These are phyloP conservation scores for Syzygium aromaticum DNA, from an alignment of 345 rosid species.

Conservation along the genomic window DNA sequence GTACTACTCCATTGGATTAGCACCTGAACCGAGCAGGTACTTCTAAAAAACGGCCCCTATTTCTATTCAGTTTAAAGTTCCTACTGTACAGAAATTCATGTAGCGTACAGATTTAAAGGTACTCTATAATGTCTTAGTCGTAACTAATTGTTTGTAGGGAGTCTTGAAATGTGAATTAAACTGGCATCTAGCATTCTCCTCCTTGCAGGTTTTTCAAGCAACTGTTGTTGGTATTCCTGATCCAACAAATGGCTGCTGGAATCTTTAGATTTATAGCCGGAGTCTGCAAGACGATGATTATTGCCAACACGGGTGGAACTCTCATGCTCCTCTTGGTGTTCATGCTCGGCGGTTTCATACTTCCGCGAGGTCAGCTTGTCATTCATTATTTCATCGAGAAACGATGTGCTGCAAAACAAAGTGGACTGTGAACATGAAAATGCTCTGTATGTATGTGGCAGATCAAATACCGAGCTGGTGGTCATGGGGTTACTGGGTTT, in stretches of 20 bases:
- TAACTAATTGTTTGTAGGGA: neutral
- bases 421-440: neutral
- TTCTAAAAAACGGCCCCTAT: neutral
- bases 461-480: conserved; percentile 76
- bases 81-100: neutral
- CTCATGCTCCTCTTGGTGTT: conserved; percentile 57
- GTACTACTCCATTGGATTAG: conserved; percentile 56
- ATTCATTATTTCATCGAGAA: neutral
- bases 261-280: conserved; percentile 62
- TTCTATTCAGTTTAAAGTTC: neutral
- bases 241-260: conserved; percentile 85
- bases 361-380: conserved; percentile 45
- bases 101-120: neutral
- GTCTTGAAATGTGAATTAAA: neutral
- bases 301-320: conserved; percentile 78
- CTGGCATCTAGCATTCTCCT: neutral
- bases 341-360: conserved; percentile 80
- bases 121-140: neutral
- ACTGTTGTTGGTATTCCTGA: conserved; percentile 43
- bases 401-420: neutral
- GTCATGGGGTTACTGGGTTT: conserved; percentile 90
- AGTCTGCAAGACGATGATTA: conserved; percentile 67
- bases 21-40: conserved; percentile 75
- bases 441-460: conserved; percentile 13
- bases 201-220: conserved; percentile 78